phyloP scores from a whole-genome alignment of 2,329 filamentous ascomycete genomes.

The Penicillium sp. region DNA sequence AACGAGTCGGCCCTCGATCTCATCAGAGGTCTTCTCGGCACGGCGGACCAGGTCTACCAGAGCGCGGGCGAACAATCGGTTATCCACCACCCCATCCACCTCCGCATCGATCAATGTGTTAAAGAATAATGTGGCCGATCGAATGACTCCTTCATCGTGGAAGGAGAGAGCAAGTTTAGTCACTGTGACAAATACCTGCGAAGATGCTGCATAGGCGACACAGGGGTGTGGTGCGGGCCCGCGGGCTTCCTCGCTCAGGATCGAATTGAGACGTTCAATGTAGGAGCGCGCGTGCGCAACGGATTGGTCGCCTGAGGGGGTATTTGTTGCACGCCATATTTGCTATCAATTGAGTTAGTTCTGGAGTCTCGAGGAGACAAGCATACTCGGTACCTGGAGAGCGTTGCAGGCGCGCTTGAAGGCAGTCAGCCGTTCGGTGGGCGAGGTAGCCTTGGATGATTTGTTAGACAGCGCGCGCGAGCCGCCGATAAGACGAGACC shows the following conservation, averaged over 20 bases:
- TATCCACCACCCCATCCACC: constrained; percentile 91
- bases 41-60: constrained; percentile 81
- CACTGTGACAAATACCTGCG: constrained; percentile 85
- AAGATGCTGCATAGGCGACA: constrained; percentile 78
- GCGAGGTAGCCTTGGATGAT: constrained; percentile 53
- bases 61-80: constrained; percentile 77
- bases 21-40: constrained; percentile 64
- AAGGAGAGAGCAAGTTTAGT: constrained; percentile 84
- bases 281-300: constrained; percentile 52
- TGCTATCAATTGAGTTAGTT: constrained; percentile 44
- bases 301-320: constrained; percentile 52
- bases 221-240: constrained; percentile 88
- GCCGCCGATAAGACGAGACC: constrained; percentile 62
- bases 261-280: constrained; percentile 58
- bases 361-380: not conserved
- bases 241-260: constrained; percentile 85
- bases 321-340: constrained; percentile 59
- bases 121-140: constrained; percentile 81
- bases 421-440: constrained; percentile 59
- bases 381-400: constrained; percentile 48
- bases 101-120: constrained; percentile 93
- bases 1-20: constrained; percentile 84
- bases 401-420: constrained; percentile 63
- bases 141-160: constrained; percentile 80
- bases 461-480: constrained; percentile 51